phyloP scores from a whole-genome alignment of 1,284 basidiomycete species.

The Vanrija sp. region DNA sequence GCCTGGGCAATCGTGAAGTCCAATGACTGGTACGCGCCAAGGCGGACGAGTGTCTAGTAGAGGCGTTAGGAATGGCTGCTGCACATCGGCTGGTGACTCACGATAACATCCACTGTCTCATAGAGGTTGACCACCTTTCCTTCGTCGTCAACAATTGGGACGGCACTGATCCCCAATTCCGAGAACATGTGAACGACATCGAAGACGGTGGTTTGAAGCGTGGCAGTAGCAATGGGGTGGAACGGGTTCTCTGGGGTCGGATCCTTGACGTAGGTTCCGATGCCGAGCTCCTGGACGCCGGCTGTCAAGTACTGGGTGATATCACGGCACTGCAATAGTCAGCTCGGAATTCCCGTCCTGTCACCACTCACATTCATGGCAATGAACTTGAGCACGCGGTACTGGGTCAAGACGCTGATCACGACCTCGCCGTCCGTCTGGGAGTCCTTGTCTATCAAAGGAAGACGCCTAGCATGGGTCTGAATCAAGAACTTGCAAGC shows the following conservation, averaged over 20 bases:
- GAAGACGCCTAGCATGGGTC: slow-evolving; percentile 91
- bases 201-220: slow-evolving; percentile 86
- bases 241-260: slow-evolving; percentile 58
- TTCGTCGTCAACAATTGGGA: slow-evolving; percentile 90
- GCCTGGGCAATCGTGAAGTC: slow-evolving; percentile 95
- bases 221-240: slow-evolving; percentile 89
- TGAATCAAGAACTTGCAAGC: slow-evolving; percentile 87
- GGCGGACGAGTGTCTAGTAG: slow-evolving; percentile 79
- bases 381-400: slow-evolving; percentile 96
- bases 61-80: slow-evolving; percentile 1
- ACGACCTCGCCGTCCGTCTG: slow-evolving; percentile 95
- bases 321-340: slow-evolving; percentile 35
- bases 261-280: slow-evolving; percentile 78
- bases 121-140: slow-evolving; percentile 95
- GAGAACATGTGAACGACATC: slow-evolving; percentile 99
- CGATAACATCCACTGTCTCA: slow-evolving; percentile 98
- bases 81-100: slow-evolving; percentile 52
- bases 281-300: slow-evolving; percentile 76
- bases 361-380: slow-evolving; percentile 80
- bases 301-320: slow-evolving; percentile 48
- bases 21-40: slow-evolving; percentile 88
- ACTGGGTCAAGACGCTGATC: slow-evolving; percentile 93
- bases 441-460: slow-evolving; percentile 87
- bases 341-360: not conserved
- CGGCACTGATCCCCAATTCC: slow-evolving; percentile 89